A percentile compares a stretch with the other conserved stretches of the same genome.
Evolutionary conservation across 2,329 filamentous ascomycete species (phyloP).

Genomic region (Ceratocystis variospora): DNA sequence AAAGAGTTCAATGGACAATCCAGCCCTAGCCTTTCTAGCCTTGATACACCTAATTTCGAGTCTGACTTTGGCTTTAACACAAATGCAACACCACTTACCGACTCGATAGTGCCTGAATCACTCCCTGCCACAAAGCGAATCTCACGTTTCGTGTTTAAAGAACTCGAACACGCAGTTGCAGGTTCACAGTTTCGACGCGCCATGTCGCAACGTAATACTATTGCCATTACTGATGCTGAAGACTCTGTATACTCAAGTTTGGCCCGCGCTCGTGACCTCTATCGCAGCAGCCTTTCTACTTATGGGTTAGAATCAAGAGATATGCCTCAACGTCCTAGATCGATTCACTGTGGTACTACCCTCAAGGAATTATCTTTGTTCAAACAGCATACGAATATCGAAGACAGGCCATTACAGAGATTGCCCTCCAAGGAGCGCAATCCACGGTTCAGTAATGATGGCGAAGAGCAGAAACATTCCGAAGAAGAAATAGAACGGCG

Average conservation of each 20-base stretch:
- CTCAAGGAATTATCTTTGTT: not conserved
- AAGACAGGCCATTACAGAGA: not conserved
- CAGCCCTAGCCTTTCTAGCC: not conserved
- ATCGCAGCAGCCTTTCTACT: not conserved
- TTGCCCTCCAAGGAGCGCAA: not conserved
- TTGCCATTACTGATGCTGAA: not conserved
- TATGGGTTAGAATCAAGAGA: not conserved
- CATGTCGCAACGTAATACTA: not conserved
- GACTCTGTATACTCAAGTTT: not conserved
- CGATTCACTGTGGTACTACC: not conserved
- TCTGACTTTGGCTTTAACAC: not conserved
- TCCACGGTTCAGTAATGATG: not conserved
- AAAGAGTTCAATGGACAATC: not conserved
- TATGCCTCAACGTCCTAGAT: not conserved
- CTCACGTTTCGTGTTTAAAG: slow-evolving; percentile 4
- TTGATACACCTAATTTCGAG: not conserved
- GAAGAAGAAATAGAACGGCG: not conserved
- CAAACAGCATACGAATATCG: not conserved
- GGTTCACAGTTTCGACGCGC: not conserved
- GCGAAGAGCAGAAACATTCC: not conserved
- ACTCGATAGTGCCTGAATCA: not conserved
- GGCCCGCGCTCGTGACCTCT: not conserved
- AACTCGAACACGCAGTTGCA: not conserved
- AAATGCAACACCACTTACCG: not conserved
- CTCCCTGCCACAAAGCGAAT: not conserved